phyloP scores from a whole-genome alignment of 345 rosid genomes.

The Moricandia arvensis region DNA sequence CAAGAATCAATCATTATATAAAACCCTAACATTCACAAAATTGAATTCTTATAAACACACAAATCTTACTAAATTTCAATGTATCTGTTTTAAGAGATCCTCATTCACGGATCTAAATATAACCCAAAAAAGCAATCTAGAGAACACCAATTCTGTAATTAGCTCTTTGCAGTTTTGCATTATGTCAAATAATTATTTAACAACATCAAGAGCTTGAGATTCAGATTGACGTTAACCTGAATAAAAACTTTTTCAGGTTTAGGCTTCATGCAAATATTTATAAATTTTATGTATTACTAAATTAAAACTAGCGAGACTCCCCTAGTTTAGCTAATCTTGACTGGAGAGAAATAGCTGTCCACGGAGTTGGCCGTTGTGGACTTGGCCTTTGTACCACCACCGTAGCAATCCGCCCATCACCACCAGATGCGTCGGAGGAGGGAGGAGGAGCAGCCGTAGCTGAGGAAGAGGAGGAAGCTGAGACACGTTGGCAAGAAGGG shows the following conservation, averaged over 20 bases:
- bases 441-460: not conserved
- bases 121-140: too few relatives aligned
- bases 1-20: too few relatives aligned
- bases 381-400: constrained; percentile 28
- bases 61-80: too few relatives aligned
- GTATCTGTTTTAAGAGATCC: too few relatives aligned
- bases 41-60: too few relatives aligned
- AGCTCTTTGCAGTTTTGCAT: too few relatives aligned
- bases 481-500: constrained; percentile 84
- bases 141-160: too few relatives aligned
- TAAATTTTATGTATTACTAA: not conserved
- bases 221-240: not conserved
- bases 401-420: not conserved
- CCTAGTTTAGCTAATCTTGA: constrained; percentile 24
- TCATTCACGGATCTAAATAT: too few relatives aligned
- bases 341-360: constrained; percentile 25
- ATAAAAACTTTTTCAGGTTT: not conserved
- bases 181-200: not conserved
- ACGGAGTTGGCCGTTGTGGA: constrained; percentile 21
- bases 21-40: too few relatives aligned
- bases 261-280: not conserved
- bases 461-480: constrained; percentile 42
- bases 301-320: constrained; percentile 1
- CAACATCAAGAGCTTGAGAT: not conserved
- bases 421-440: not conserved